Evolutionary conservation across 495 filamentous ascomycete genomes (phyloP).

Genomic region (Massariosphaeria phaeospora): DNA sequence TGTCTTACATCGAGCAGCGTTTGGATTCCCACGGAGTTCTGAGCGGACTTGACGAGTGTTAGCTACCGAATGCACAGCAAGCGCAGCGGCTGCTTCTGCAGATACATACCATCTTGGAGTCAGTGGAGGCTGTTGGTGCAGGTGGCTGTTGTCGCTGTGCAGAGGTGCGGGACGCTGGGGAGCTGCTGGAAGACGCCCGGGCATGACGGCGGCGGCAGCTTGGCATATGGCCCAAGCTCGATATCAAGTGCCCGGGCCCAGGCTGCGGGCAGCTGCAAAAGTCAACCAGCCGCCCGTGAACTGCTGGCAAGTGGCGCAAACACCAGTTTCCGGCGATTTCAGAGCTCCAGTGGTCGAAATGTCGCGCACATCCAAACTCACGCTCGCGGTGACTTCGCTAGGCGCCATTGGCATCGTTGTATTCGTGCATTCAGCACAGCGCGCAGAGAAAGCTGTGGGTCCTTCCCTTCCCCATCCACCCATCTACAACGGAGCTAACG

Average conservation of each 20-base stretch:
- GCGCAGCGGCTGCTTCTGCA: neutral
- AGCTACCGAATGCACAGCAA: no score
- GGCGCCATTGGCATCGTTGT: slow-evolving; percentile 70
- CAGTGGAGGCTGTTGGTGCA: neutral
- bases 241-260: no score
- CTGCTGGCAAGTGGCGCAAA: neutral
- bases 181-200: neutral
- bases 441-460: slow-evolving; percentile 76
- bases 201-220: neutral
- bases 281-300: neutral
- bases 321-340: neutral
- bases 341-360: slow-evolving; percentile 46
- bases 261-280: slow-evolving; percentile 1
- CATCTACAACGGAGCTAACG: slow-evolving; percentile 10
- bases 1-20: slow-evolving; percentile 91
- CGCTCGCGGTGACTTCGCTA: slow-evolving; percentile 69
- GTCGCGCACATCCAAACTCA: slow-evolving; percentile 85
- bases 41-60: slow-evolving; percentile 61
- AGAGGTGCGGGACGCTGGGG: neutral
- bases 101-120: slow-evolving; percentile 43
- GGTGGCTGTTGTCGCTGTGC: slow-evolving; percentile 14
- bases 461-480: slow-evolving; percentile 3
- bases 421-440: slow-evolving; percentile 86
- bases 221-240: slow-evolving; percentile 15
- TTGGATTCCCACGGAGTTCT: slow-evolving; percentile 97